phyloP scores from a whole-genome alignment of 805 yeast species.

The Kluyveromyces lactis region DNA sequence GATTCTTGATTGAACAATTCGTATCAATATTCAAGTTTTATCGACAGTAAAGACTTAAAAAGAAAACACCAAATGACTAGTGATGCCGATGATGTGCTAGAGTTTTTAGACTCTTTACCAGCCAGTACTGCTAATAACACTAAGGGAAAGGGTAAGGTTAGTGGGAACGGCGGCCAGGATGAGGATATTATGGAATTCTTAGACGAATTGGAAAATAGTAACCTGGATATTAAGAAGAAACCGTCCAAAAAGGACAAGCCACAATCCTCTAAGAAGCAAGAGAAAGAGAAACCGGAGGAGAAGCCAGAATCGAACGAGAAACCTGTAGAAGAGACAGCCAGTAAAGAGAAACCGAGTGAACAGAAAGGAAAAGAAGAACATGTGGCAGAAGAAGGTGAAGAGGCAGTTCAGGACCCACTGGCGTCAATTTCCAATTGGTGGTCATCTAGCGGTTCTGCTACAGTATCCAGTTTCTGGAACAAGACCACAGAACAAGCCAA shows the following conservation, averaged over 20 bases:
- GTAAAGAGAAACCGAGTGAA: too few relatives aligned
- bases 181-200: constrained; percentile 36
- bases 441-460: constrained; percentile 58
- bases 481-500: constrained; percentile 41
- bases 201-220: constrained; percentile 65
- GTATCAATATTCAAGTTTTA: too few relatives aligned
- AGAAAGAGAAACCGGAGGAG: constrained; percentile 10
- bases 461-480: constrained; percentile 62
- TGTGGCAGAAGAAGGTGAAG: constrained; percentile 17
- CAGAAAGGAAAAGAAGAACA: too few relatives aligned
- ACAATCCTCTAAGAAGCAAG: constrained; percentile 11
- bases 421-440: constrained; percentile 67
- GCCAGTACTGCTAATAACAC: constrained; percentile 21
- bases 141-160: constrained; percentile 35
- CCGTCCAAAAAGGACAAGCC: constrained; percentile 4
- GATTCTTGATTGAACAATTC: too few relatives aligned
- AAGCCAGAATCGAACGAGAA: constrained; percentile 6
- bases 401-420: constrained; percentile 47
- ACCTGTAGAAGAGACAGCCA: constrained; percentile 14
- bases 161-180: constrained; percentile 26
- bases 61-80: too few relatives aligned
- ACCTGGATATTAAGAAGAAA: constrained; percentile 30
- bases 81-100: constrained; percentile 69
- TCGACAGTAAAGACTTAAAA: too few relatives aligned
- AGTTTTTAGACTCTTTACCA: constrained; percentile 73